A percentile compares a stretch with the other conserved stretches of the same genome.
Evolutionary conservation across 306 rosid genomes (phyloP).

Genomic region (Lotus japonicus): DNA sequence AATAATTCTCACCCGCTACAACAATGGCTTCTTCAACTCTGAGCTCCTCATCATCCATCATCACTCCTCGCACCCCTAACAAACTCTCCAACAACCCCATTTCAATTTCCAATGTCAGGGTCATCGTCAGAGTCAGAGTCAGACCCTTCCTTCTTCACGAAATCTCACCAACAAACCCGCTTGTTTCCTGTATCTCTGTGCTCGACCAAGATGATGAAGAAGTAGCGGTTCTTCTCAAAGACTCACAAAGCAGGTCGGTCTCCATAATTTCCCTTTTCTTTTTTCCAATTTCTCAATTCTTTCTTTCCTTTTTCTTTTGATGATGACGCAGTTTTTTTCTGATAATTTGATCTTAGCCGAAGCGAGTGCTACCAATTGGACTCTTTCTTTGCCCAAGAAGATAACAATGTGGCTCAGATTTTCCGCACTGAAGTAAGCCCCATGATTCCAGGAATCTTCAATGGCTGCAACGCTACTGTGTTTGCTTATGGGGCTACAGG

Average conservation of each 20-base stretch:
- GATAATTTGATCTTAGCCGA: conserved; percentile 40
- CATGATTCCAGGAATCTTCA: conserved; percentile 61
- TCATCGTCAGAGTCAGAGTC: conserved; percentile 69
- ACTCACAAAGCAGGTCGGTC: conserved; percentile 80
- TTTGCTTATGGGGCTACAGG: conserved; percentile 98
- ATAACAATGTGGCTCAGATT: conserved; percentile 59
- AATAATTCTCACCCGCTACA: too few species aligned
- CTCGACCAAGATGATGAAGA: conserved; percentile 38
- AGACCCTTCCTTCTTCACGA: conserved; percentile 59
- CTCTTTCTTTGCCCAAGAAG: conserved; percentile 69
- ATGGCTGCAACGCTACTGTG: conserved; percentile 73
- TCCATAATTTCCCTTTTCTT: not conserved
- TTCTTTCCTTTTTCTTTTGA: too few species aligned
- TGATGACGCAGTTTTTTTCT: not conserved
- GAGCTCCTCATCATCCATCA: too few species aligned
- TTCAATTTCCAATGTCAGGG: conserved; percentile 62
- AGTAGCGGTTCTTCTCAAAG: conserved; percentile 63
- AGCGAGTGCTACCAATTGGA: conserved; percentile 77
- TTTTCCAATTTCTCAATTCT: not conserved
- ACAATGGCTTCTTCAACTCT: too few species aligned
- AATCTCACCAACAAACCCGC: conserved; percentile 18
- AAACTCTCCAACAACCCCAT: conserved; percentile 12
- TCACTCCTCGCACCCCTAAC: conserved; percentile 21
- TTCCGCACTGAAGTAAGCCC: conserved; percentile 67
- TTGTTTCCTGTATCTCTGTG: conserved; percentile 50